Percentiles rank a stretch among this genome's conserved stretches.
These are phyloP conservation scores for Suillus americanus DNA, from an alignment of 768 basidiomycete species.

Conservation along the genomic window DNA sequence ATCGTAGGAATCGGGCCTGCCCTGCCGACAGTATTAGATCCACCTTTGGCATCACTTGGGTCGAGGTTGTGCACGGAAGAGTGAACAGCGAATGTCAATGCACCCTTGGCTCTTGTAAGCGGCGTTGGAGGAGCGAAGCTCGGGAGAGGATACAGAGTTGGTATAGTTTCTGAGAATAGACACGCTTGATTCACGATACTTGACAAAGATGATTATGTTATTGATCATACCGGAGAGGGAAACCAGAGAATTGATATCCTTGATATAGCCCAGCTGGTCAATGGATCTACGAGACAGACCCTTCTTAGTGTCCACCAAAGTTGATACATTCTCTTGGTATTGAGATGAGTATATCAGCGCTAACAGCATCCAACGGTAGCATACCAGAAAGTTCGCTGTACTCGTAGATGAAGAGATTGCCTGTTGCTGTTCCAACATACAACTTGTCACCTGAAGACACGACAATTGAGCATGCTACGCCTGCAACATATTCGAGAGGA, in stretches of 20 bases:
- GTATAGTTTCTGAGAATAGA: conserved; percentile 55
- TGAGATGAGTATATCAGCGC: not conserved
- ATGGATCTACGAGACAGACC: conserved; percentile 66
- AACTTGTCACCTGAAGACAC: conserved; percentile 47
- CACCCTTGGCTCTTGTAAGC: conserved; percentile 74
- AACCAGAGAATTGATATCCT: conserved; percentile 83
- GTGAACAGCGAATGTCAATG: conserved; percentile 79
- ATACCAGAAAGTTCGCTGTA: conserved; percentile 41
- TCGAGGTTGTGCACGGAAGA: conserved; percentile 53
- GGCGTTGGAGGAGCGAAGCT: conserved; percentile 67
- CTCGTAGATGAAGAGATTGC: conserved; percentile 54
- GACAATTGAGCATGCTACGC: not conserved
- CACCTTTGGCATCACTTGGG: conserved; percentile 22
- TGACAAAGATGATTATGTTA: not conserved
- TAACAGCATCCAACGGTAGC: conserved; percentile 13
- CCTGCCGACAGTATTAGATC: conserved; percentile 15
- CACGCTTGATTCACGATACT: conserved; percentile 5
- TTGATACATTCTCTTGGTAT: conserved; percentile 12
- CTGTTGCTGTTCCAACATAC: conserved; percentile 61
- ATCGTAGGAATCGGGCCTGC: conserved; percentile 58
- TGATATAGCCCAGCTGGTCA: conserved; percentile 85
- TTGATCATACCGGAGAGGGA: conserved; percentile 70
- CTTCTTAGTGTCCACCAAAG: conserved; percentile 66
- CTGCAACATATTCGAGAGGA: conserved; percentile 7
- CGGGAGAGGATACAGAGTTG: conserved; percentile 77